Evolutionary conservation across 2,329 filamentous ascomycete genomes (phyloP), one percentile per base, ranked within the genome.

Genomic region (Pezicula rhizophila): DNA sequence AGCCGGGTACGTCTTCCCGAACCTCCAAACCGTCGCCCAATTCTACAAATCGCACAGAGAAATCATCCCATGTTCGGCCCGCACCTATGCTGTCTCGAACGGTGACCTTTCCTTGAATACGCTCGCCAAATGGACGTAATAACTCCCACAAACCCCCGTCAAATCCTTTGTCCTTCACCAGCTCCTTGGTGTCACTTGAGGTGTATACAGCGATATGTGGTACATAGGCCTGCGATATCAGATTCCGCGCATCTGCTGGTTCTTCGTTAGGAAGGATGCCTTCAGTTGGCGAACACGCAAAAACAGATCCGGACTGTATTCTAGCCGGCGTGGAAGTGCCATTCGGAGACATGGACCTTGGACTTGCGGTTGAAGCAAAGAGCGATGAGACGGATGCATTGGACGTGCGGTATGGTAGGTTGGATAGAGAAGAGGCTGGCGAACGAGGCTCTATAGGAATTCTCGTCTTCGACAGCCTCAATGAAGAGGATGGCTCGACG

Each of bases 41-140:
- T 50, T 81, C 79, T 5, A 86, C 82, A 65, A 99, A 96, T 48
- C 89, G 85, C 50, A 99, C 78, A 1, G 89, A 85, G 67, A 90
- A 99, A 65, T 97, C 90, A 48, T 96, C 92, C 72, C 87, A 92
- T 35, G 81, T 79, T 62, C 82, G 82, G 64, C 89, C 91, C 39
- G 85, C 80, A 8, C 93, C 92, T 57, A 88, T 83, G 63, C 91
- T 96, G 68, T 99, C 93, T 59, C 93, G 77, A 48, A 97, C 85
- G 3, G 87, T 87, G 45, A 99, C 85, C 62, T 93, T 95, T 26
- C 93, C 93, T 44, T 85, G 80, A 1, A 97, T 78, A 14, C 77
- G 80, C 68, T 99, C 93, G 26, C 93, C 93, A 70, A 95, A 99
- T 0, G 93, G 92, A 45, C 92, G 77, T 48, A 99, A 70, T 20